A percentile compares a stretch with the other conserved stretches of the same genome.
Conservation (phyloP, 2,329 filamentous ascomycete species). For the Fusarium sambucinum region DNA sequence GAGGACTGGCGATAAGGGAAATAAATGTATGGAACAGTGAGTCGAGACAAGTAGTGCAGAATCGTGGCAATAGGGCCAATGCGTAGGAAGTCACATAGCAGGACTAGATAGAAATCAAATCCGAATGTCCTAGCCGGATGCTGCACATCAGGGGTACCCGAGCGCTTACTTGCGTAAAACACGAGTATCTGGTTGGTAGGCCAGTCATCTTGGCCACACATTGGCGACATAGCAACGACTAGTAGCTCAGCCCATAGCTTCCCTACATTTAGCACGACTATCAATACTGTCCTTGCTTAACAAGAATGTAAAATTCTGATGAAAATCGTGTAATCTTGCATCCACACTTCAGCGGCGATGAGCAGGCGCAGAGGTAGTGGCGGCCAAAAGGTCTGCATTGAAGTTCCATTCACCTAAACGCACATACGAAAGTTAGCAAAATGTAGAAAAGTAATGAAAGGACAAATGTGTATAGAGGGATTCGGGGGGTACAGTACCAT, state of each 20-base stretch:
- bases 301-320: background rate
- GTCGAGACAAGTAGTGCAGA: slow-evolving; percentile 27
- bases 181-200: slow-evolving; percentile 5
- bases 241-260: background rate
- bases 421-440: slow-evolving; percentile 42
- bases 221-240: background rate
- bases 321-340: background rate
- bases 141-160: slow-evolving; percentile 21
- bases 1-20: slow-evolving; percentile 25
- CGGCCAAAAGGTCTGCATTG: slow-evolving; percentile 50
- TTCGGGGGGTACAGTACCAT: slow-evolving; percentile 66
- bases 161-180: slow-evolving; percentile 10
- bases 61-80: background rate
- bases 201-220: slow-evolving; percentile 8
- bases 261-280: background rate
- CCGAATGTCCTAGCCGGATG: slow-evolving; percentile 7
- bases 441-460: background rate
- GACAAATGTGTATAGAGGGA: background rate
- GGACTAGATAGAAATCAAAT: background rate
- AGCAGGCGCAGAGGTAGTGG: slow-evolving; percentile 41
- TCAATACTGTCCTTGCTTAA: background rate
- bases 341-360: slow-evolving; percentile 35
- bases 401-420: slow-evolving; percentile 62
- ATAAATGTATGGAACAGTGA: slow-evolving; percentile 29
- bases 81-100: slow-evolving; percentile 6